Conservation (phyloP, 345 rosid genomes). For the Dipteronia sinensis region DNA sequence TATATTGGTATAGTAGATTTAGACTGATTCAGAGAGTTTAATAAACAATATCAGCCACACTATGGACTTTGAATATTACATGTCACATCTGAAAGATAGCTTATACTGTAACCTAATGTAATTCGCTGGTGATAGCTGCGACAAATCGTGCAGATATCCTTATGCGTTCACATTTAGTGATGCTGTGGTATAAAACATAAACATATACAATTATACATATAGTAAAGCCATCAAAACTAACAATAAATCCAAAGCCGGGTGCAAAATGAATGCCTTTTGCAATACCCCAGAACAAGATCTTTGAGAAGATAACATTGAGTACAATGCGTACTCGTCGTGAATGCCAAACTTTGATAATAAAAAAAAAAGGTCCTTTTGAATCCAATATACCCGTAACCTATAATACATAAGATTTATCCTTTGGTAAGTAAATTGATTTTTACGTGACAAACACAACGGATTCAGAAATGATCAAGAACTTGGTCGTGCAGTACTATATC, state of each 20-base stretch:
- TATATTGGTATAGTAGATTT: too few relatives aligned
- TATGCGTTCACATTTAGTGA: not conserved
- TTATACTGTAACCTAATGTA: too few relatives aligned
- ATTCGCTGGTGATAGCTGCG: too few relatives aligned
- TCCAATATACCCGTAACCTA: constrained; percentile 81
- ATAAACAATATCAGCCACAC: too few relatives aligned
- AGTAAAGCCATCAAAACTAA: constrained; percentile 51
- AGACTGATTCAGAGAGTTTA: too few relatives aligned
- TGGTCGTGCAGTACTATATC: not conserved
- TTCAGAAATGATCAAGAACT: not conserved
- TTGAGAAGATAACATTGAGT: constrained; percentile 68
- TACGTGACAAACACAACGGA: too few relatives aligned
- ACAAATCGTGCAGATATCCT: too few relatives aligned
- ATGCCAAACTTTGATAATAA: too few relatives aligned
- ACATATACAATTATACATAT: not conserved
- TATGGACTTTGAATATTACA: too few relatives aligned
- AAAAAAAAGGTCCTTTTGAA: constrained; percentile 36
- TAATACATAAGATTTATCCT: not conserved
- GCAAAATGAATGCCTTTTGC: constrained; percentile 54
- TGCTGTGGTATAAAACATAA: too few relatives aligned
- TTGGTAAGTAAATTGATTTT: not conserved
- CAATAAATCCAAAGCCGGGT: constrained; percentile 56
- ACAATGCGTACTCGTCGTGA: constrained; percentile 55
- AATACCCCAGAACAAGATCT: constrained; percentile 59
- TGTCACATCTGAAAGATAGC: too few relatives aligned